Evolutionary conservation across 441 rosid species (phyloP).

Genomic region (California macrophylla): DNA sequence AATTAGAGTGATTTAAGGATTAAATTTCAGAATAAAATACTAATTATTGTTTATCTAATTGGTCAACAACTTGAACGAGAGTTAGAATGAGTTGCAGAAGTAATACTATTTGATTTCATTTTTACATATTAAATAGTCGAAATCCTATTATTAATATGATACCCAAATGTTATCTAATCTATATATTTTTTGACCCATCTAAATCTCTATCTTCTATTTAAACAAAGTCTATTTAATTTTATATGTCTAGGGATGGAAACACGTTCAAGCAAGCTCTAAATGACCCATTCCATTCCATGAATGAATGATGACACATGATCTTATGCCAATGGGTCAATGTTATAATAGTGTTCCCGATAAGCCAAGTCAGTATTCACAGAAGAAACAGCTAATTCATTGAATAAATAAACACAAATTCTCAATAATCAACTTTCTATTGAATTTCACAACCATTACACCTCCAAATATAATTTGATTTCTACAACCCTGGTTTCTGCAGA

Average conservation of each 20-base stretch:
- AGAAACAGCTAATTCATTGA: not conserved
- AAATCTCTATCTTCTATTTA: not conserved
- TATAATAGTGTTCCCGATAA: not conserved
- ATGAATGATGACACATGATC: not conserved
- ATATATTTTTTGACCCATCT: no score
- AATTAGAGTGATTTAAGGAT: no score
- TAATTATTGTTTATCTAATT: no score
- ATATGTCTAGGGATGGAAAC: not conserved
- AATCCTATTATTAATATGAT: no score
- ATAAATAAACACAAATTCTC: not conserved
- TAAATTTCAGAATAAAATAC: no score
- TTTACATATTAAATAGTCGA: not conserved
- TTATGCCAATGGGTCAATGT: not conserved
- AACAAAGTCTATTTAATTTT: not conserved
- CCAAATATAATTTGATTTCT: not conserved
- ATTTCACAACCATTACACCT: not conserved
- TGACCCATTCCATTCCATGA: not conserved
- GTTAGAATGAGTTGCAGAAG: no score
- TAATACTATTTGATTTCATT: no score
- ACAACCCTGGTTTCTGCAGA: no score
- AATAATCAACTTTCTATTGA: not conserved
- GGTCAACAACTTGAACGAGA: no score
- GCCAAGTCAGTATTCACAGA: not conserved
- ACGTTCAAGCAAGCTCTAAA: not conserved
- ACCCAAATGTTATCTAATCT: not conserved